Base-by-base conservation (phyloP, 495 filamentous ascomycete species). In the Podospora australis region DNA sequence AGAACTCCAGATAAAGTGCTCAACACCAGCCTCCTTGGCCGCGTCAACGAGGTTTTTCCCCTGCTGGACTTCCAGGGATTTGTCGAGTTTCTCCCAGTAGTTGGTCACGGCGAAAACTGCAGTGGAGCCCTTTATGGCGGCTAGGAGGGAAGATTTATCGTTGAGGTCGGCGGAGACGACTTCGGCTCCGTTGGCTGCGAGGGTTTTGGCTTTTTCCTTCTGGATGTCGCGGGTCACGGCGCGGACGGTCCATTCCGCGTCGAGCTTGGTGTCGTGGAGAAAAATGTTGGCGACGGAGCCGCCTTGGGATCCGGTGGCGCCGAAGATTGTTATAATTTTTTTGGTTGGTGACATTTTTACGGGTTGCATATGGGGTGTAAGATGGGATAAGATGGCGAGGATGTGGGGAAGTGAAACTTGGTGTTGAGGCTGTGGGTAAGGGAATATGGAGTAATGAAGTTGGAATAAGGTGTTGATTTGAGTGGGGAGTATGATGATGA, bases 291-390 rank as follows among this genome's bases (percentile, higher is more conserved):
- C 66, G 14, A 86, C 73, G 0, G 79, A 80, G 30, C 76, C 68
- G 25, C 82, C 82, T 54, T 84, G 82, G 21, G 67, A 68, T 52
- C 82, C 80, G 16, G 82, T 85, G 8, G 78, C 77, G 13, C 80
- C 80, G 55, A 83, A 81, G 23, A 86, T 70, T 17, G 74, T 75
- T 58, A 84, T 67, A 48, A 78, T 47, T 48, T 47, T 55, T 39
- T 44, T 52, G 28, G 25, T 22, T n/a, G n/a, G n/a, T 0, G 48
- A 24, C 48, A 50, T 50, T 44, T 5, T 38, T n/a, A 13, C 13
- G 4, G 32, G 19, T 36, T 14, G 9, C n/a, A n/a, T n/a, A n/a
- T n/a, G n/a, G n/a, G n/a, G n/a, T n/a, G n/a, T n/a, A n/a, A n/a
- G n/a, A n/a, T n/a, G n/a, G n/a, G n/a, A n/a, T n/a, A n/a, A n/a